These are phyloP conservation scores for Mortierella sp. DNA, from an alignment of 371 early-diverging fungal species.

Conservation along the genomic window DNA sequence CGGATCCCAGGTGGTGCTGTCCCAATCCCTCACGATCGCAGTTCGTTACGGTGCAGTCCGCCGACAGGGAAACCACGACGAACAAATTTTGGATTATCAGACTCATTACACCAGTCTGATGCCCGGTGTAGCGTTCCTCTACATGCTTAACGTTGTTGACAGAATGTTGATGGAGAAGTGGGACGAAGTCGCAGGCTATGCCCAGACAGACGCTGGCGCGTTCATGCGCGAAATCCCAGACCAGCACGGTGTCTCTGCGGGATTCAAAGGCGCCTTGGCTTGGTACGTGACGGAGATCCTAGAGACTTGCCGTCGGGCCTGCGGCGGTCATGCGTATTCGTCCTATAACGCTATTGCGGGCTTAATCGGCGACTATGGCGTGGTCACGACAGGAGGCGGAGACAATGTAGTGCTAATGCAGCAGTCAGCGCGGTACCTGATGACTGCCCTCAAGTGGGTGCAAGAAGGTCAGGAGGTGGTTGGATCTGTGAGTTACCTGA, in stretches of 20 bases:
- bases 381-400: slow-evolving; percentile 78
- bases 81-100: slow-evolving; percentile 79
- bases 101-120: slow-evolving; percentile 69
- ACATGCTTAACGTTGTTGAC: slow-evolving; percentile 59
- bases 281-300: slow-evolving; percentile 72
- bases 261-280: slow-evolving; percentile 64
- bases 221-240: slow-evolving; percentile 69
- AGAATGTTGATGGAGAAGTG: slow-evolving; percentile 44
- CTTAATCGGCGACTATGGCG: slow-evolving; percentile 73
- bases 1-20: slow-evolving; percentile 56
- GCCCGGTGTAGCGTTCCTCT: slow-evolving; percentile 69
- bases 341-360: slow-evolving; percentile 75
- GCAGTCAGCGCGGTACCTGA: slow-evolving; percentile 66
- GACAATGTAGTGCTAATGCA: slow-evolving; percentile 77
- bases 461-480: slow-evolving; percentile 39
- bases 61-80: slow-evolving; percentile 72
- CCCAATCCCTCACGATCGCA: slow-evolving; percentile 72
- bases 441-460: slow-evolving; percentile 51
- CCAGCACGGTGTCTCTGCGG: slow-evolving; percentile 71
- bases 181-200: slow-evolving; percentile 45
- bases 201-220: slow-evolving; percentile 51
- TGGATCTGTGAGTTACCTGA: slow-evolving; percentile 57
- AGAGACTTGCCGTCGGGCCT: slow-evolving; percentile 67
- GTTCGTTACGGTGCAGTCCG: slow-evolving; percentile 75
- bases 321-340: slow-evolving; percentile 75